These are phyloP conservation scores for Tolypocladium paradoxum DNA, from an alignment of 2,329 filamentous ascomycete species.

Conservation along the genomic window DNA sequence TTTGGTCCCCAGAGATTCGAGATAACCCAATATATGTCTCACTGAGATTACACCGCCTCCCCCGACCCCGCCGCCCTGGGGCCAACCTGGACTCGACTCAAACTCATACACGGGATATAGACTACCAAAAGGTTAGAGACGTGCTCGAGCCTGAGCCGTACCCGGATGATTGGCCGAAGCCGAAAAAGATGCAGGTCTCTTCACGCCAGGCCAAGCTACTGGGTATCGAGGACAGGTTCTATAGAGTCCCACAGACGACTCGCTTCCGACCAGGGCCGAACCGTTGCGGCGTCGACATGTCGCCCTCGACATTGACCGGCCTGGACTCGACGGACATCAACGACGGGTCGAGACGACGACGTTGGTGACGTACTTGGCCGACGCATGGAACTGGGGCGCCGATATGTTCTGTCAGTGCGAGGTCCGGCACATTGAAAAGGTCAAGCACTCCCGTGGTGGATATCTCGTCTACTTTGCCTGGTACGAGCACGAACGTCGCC, in stretches of 20 bases:
- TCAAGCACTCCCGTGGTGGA: constrained; percentile 32
- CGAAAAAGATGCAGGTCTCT: constrained; percentile 48
- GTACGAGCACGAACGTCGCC: constrained; percentile 46
- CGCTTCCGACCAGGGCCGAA: constrained; percentile 51
- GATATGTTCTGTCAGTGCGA: constrained; percentile 62
- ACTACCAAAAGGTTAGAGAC: constrained; percentile 43
- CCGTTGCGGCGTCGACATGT: constrained; percentile 54
- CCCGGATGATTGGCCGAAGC: constrained; percentile 43
- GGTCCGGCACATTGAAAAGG: constrained; percentile 50
- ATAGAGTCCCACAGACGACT: constrained; percentile 49
- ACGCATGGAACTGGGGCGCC: constrained; percentile 63
- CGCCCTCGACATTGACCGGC: constrained; percentile 45
- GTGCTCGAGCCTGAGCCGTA: constrained; percentile 51
- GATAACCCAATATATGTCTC: too few species aligned
- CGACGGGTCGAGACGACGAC: constrained; percentile 56
- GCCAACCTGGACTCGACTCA: not conserved
- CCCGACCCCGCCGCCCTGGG: too few species aligned
- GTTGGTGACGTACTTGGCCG: constrained; percentile 54
- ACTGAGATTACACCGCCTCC: too few species aligned
- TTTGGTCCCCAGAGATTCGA: constrained; percentile 50
- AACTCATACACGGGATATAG: constrained; percentile 18
- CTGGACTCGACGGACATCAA: constrained; percentile 56
- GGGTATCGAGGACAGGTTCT: constrained; percentile 41
- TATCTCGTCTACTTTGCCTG: constrained; percentile 56
- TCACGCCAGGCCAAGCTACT: constrained; percentile 43